A percentile compares a stretch with the other conserved stretches of the same genome.
Conservation (phyloP, 768 basidiomycete genomes). For the Amanita inopinata region DNA sequence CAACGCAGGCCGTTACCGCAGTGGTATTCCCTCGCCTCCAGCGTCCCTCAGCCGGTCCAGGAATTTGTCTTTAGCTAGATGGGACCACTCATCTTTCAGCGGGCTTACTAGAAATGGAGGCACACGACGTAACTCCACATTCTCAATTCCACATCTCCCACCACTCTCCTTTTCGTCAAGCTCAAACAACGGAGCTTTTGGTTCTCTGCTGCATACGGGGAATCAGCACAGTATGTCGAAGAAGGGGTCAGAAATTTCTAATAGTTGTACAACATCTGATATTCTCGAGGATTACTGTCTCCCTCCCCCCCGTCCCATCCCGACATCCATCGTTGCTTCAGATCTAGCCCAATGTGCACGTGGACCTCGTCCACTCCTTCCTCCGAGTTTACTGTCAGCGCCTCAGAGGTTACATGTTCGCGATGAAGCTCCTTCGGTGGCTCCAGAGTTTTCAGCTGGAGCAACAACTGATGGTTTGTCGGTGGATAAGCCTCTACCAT, state of each 20-base stretch:
- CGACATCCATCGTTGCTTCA: background rate
- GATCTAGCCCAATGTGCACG: background rate
- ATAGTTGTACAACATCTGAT: background rate
- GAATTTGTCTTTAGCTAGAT: background rate
- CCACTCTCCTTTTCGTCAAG: slow-evolving; percentile 1
- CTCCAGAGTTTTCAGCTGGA: background rate
- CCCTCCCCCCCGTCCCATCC: background rate
- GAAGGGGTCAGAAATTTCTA: background rate
- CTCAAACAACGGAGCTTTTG: background rate
- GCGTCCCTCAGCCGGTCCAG: background rate
- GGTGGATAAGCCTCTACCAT: background rate
- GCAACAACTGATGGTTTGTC: too few relatives aligned
- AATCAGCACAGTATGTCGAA: background rate
- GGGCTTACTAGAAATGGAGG: background rate
- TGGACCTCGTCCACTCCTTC: slow-evolving; percentile 4
- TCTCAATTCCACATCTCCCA: background rate
- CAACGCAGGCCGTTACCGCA: background rate
- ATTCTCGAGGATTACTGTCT: slow-evolving; percentile 3
- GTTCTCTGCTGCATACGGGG: background rate
- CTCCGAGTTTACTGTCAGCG: background rate
- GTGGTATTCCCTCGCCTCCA: background rate
- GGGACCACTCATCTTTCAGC: background rate
- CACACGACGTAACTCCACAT: background rate
- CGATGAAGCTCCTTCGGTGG: slow-evolving; percentile 1
- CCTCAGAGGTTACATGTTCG: slow-evolving; percentile 5